Evolutionary conservation across 176 grass and related monocot genomes (phyloP), one percentile per base, ranked within the genome.

Genomic region (Hsuehochloa calcarea): DNA sequence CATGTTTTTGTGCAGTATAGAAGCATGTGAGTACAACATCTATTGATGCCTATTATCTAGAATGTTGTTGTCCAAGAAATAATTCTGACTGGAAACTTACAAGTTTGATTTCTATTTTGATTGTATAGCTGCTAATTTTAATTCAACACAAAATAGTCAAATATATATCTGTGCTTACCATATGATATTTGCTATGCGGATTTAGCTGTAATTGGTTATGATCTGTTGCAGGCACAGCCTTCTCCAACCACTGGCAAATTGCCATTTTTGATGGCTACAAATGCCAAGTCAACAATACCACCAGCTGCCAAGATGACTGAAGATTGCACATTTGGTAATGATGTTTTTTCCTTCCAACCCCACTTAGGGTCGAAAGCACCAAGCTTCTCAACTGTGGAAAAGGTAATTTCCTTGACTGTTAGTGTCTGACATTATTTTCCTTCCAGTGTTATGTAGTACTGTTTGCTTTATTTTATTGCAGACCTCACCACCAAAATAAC

Each of bases 181-280:
- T 73, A 31, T 37, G 5, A 80, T 89, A 49, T 84, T 71, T 82
- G 17, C 63, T 23, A 41, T 86, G 34, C 44, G 13, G 47, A 66
- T 65, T 44, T 76, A 52, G 5, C 27, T 64, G 45, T 66, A 69
- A 43, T 80, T 72, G 2, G 5, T 78, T 79, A 58, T 84, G 66
- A 50, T 90, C 38, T 76, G 62, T 95, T 92, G 15, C 86, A 99
- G 93, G 86, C 78, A 74, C 91, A 94, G 40, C 81, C 90, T 89
- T 99, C 93, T 84, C 97, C 97, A 81, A 96, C 97, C 74, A 99
- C 91, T 22, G 97, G 92, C 15, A 96, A 91, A 73, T 86, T 94
- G 68, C 87, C 91, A 20, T 93, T 85, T n/a, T 83, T 78, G 25
- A 82, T 79, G 78, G 84, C 60, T 80, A n/a, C 47, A 43, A 67